phyloP scores from a whole-genome alignment of 202 grass and related monocot genomes.

The Brachypodium distachyon region DNA sequence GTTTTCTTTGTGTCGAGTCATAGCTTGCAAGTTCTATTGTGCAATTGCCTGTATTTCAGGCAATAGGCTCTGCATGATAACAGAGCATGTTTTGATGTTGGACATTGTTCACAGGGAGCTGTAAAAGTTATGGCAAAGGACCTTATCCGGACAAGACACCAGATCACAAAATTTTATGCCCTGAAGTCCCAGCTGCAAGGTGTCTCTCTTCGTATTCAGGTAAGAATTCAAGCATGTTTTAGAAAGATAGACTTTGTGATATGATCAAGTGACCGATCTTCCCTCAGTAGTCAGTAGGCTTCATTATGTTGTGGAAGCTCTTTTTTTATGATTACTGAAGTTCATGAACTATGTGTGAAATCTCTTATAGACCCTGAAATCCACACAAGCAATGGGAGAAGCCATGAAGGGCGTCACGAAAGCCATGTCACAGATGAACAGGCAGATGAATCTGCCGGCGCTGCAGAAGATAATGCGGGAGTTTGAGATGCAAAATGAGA shows the following conservation, averaged over 20 bases:
- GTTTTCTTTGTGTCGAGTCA: not conserved
- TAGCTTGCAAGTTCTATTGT: not conserved
- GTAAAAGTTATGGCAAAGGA: slow-evolving; percentile 92
- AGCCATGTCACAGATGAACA: slow-evolving; percentile 86
- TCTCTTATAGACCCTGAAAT: slow-evolving; percentile 62
- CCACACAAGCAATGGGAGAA: slow-evolving; percentile 86
- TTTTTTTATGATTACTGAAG: not conserved
- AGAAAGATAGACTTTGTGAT: not conserved
- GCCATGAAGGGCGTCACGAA: slow-evolving; percentile 94
- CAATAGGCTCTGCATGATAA: not conserved
- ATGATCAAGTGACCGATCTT: not conserved
- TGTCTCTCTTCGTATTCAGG: slow-evolving; percentile 87
- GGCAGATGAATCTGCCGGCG: slow-evolving; percentile 77
- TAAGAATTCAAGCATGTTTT: slow-evolving; percentile 8
- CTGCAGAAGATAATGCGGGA: slow-evolving; percentile 80
- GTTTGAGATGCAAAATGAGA: slow-evolving; percentile 89
- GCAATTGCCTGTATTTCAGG: not conserved
- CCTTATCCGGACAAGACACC: slow-evolving; percentile 79
- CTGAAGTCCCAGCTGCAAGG: slow-evolving; percentile 89
- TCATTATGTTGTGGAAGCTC: not conserved
- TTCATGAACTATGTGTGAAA: not conserved
- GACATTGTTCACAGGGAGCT: slow-evolving; percentile 45
- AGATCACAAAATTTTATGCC: slow-evolving; percentile 80
- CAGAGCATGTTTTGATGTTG: not conserved
- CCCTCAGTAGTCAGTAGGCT: not conserved